phyloP scores from a whole-genome alignment of 2,329 filamentous ascomycete species.

The Claviceps africana region DNA sequence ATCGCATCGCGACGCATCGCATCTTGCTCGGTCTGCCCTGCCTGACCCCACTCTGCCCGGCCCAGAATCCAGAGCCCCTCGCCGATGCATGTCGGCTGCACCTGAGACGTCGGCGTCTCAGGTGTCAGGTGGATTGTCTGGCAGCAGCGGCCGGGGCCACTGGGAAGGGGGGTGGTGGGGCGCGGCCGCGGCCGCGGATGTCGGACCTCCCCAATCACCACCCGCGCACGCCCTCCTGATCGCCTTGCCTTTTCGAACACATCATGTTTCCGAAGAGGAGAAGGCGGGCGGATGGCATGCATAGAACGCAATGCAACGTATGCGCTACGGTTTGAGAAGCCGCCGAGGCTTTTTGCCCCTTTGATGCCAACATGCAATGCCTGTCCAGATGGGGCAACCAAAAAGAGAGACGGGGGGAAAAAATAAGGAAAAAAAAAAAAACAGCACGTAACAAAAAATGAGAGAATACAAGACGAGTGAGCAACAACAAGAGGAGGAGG shows the following conservation, averaged over 20 bases:
- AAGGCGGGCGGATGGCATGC: too few relatives aligned
- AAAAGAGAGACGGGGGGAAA: too few relatives aligned
- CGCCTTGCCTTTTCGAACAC: neutral
- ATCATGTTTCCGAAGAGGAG: neutral
- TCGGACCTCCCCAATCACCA: neutral
- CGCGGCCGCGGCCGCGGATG: neutral
- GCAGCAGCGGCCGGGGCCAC: conserved; percentile 4
- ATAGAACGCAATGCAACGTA: too few relatives aligned
- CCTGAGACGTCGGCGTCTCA: conserved; percentile 22
- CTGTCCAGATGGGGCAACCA: too few relatives aligned
- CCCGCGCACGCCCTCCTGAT: neutral
- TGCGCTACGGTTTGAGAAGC: too few relatives aligned
- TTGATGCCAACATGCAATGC: too few relatives aligned
- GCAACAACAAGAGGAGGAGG: too few relatives aligned
- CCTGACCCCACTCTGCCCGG: neutral
- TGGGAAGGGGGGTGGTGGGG: neutral
- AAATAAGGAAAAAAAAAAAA: too few relatives aligned
- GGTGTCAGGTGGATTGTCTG: conserved; percentile 11
- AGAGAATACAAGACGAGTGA: too few relatives aligned
- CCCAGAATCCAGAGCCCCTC: neutral
- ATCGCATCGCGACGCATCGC: neutral
- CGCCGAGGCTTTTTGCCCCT: too few relatives aligned
- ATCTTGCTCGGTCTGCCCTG: neutral
- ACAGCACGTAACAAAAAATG: too few relatives aligned
- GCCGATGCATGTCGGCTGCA: conserved; percentile 9